These are phyloP conservation scores for Ascoidea asiatica DNA, from an alignment of 805 yeast genomes.

Conservation along the genomic window DNA sequence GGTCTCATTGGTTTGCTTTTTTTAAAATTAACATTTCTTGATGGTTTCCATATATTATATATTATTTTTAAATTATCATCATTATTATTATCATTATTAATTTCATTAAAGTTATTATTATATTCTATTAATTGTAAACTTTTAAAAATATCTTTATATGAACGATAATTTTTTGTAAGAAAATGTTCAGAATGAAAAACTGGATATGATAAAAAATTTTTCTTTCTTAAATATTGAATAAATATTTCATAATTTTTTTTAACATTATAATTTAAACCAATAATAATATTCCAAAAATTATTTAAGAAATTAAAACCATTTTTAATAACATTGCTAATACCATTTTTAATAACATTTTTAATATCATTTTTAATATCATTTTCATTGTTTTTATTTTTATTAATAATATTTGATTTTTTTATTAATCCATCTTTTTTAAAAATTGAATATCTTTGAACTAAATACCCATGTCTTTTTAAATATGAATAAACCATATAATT, in stretches of 20 bases:
- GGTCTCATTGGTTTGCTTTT: neutral
- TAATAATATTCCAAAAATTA: neutral
- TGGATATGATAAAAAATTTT: neutral
- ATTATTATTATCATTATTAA: no score
- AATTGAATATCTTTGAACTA: conserved; percentile 30
- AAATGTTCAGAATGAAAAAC: neutral
- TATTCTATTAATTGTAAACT: conserved; percentile 8
- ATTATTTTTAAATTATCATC: no score
- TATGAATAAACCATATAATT: conserved; percentile 44
- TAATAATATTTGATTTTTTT: neutral
- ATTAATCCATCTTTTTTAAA: no score
- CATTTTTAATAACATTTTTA: neutral
- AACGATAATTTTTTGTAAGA: conserved; percentile 8
- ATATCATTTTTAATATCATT: neutral
- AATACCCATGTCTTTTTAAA: conserved; percentile 53
- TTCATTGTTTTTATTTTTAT: neutral
- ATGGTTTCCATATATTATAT: neutral
- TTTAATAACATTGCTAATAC: no score
- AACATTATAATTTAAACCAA: no score
- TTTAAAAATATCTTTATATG: conserved; percentile 12
- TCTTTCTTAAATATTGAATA: neutral
- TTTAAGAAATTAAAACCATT: neutral
- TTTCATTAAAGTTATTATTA: no score
- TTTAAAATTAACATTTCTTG: neutral
- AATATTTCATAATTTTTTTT: neutral